A percentile compares a stretch with the other conserved stretches of the same genome.
Evolutionary conservation across 371 early-diverging fungal genomes (phyloP).

Genomic region (Syncephalastrum sp.): DNA sequence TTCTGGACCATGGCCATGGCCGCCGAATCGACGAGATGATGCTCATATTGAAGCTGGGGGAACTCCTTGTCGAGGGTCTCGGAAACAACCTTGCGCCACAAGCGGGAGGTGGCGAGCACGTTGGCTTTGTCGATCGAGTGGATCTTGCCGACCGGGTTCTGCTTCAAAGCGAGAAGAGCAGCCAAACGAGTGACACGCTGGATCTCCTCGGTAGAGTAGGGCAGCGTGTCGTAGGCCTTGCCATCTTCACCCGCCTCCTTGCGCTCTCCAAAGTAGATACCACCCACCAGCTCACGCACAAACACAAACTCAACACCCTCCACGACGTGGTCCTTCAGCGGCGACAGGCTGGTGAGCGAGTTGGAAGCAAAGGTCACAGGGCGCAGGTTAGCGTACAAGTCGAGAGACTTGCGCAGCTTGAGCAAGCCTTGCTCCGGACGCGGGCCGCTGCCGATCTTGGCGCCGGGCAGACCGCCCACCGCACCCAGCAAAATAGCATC

Average conservation of each 20-base stretch:
- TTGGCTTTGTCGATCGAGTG: slow-evolving; percentile 98
- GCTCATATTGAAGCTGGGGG: slow-evolving; percentile 79
- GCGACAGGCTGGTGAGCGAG: slow-evolving; percentile 77
- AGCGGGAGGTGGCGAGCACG: slow-evolving; percentile 94
- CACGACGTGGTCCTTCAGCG: slow-evolving; percentile 88
- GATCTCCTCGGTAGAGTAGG: slow-evolving; percentile 87
- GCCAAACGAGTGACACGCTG: slow-evolving; percentile 93
- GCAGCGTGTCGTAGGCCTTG: slow-evolving; percentile 86
- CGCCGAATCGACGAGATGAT: slow-evolving; percentile 94
- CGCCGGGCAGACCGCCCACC: slow-evolving; percentile 85
- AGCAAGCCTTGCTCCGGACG: slow-evolving; percentile 95
- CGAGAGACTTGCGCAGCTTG: slow-evolving; percentile 85
- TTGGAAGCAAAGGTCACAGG: slow-evolving; percentile 92
- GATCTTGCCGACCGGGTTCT: slow-evolving; percentile 80
- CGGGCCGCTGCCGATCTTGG: slow-evolving; percentile 88
- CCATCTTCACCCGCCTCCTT: slow-evolving; percentile 84
- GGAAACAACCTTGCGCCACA: slow-evolving; percentile 92
- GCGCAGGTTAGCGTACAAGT: slow-evolving; percentile 94
- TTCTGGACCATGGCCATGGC: slow-evolving; percentile 95
- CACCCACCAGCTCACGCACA: slow-evolving; percentile 94
- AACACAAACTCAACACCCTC: slow-evolving; percentile 88
- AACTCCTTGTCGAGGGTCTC: slow-evolving; percentile 85
- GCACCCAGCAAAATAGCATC: slow-evolving; percentile 95
- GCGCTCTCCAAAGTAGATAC: slow-evolving; percentile 96
- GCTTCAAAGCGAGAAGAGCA: slow-evolving; percentile 74